phyloP scores from a whole-genome alignment of 2,329 filamentous ascomycete species.

The Ramularia collo-cygni region DNA sequence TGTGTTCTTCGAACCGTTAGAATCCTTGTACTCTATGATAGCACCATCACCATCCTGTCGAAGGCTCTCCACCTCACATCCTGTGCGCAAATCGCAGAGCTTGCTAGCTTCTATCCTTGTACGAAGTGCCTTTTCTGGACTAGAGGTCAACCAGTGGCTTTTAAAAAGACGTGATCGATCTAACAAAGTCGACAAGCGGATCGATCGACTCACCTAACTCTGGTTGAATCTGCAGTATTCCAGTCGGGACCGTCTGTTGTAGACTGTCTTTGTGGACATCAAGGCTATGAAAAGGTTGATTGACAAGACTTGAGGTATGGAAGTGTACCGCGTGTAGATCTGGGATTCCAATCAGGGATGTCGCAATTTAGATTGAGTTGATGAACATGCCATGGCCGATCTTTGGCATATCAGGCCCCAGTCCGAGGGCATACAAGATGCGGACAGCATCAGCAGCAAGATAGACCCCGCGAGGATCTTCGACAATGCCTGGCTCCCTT shows the following conservation, averaged over 20 bases:
- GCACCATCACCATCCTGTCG: constrained; percentile 19
- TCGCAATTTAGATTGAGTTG: not conserved
- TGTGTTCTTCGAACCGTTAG: not conserved
- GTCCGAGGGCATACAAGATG: constrained; percentile 4
- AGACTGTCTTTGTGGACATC: constrained; percentile 4
- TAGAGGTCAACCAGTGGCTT: not conserved
- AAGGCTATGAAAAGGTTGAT: constrained; percentile 1
- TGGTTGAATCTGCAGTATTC: constrained; percentile 8
- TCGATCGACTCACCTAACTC: constrained; percentile 3
- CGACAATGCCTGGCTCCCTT: constrained; percentile 4
- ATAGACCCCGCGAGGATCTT: constrained; percentile 8
- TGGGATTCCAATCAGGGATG: not conserved
- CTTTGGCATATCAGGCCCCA: constrained; percentile 4
- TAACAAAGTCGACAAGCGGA: too few relatives aligned
- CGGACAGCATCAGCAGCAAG: constrained; percentile 6
- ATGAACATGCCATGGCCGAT: constrained; percentile 6
- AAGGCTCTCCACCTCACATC: constrained; percentile 4
- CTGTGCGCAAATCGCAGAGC: constrained; percentile 6
- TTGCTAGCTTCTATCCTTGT: not conserved
- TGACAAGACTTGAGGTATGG: constrained; percentile 1
- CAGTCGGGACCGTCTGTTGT: constrained; percentile 5
- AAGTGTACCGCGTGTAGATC: constrained; percentile 5
- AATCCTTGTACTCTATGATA: constrained; percentile 11
- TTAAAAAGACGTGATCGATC: not conserved
- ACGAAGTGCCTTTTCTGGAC: constrained; percentile 2